phyloP scores from a whole-genome alignment of 2,329 filamentous ascomycete species.

The Zelopaecilomyces penicillatus region DNA sequence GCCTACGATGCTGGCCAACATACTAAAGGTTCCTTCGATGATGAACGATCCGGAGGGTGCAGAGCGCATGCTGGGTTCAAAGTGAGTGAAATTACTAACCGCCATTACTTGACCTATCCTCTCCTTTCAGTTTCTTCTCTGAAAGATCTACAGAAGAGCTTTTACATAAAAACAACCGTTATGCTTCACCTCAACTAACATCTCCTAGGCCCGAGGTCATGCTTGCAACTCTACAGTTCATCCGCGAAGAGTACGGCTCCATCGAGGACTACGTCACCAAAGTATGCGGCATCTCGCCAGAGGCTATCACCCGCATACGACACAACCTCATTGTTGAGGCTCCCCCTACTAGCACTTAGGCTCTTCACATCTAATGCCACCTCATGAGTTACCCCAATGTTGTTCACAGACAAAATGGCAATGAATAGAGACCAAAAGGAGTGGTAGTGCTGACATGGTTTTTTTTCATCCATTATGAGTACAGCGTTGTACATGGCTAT shows the following conservation, averaged over 20 bases:
- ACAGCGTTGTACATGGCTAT: slow-evolving; percentile 7
- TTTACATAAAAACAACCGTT: neutral
- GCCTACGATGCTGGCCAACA: slow-evolving; percentile 39
- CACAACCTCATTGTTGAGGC: slow-evolving; percentile 38
- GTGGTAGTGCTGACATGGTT: too few relatives aligned
- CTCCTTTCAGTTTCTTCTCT: neutral
- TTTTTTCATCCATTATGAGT: neutral
- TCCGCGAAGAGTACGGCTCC: slow-evolving; percentile 53
- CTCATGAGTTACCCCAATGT: too few relatives aligned
- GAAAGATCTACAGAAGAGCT: neutral
- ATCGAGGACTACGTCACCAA: slow-evolving; percentile 54
- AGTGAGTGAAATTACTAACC: slow-evolving; percentile 18
- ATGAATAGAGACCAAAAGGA: too few relatives aligned
- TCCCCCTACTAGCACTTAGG: neutral
- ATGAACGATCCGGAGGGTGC: slow-evolving; percentile 36
- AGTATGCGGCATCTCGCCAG: slow-evolving; percentile 47
- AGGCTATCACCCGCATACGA: slow-evolving; percentile 44
- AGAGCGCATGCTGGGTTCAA: slow-evolving; percentile 36
- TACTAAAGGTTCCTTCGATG: slow-evolving; percentile 43
- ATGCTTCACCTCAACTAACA: neutral
- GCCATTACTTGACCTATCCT: neutral
- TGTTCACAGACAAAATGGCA: too few relatives aligned
- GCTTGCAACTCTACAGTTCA: slow-evolving; percentile 41
- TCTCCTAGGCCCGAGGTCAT: slow-evolving; percentile 36
- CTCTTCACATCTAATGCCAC: neutral